Evolutionary conservation across 2,329 filamentous ascomycete species (phyloP).

Genomic region (Chrysoporthe austroafricana): DNA sequence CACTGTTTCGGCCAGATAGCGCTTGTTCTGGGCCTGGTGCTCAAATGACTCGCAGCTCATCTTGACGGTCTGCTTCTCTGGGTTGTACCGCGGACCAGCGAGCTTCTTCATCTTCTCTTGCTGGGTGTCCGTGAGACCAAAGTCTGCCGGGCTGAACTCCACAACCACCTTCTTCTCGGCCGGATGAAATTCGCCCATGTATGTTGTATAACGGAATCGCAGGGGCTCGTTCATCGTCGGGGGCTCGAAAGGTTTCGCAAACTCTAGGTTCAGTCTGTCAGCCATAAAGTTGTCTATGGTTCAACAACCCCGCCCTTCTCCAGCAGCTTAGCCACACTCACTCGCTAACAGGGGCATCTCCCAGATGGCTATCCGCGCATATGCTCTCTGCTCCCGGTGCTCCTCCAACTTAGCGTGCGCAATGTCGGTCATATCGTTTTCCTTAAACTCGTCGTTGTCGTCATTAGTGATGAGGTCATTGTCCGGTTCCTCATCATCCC

Average conservation of each 20-base stretch:
- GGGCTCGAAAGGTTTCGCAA: slow-evolving; percentile 78
- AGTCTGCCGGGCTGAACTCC: slow-evolving; percentile 78
- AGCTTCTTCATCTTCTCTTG: slow-evolving; percentile 85
- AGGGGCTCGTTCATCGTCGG: slow-evolving; percentile 72
- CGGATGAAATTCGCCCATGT: slow-evolving; percentile 92
- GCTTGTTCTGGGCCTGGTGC: slow-evolving; percentile 93
- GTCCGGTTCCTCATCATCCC: slow-evolving; percentile 55
- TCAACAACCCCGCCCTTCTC: not conserved
- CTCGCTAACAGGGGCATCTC: slow-evolving; percentile 90
- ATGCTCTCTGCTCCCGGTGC: slow-evolving; percentile 85
- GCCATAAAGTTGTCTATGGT: slow-evolving; percentile 7
- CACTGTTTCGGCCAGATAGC: slow-evolving; percentile 83
- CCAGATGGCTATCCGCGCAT: slow-evolving; percentile 86
- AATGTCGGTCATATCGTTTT: slow-evolving; percentile 82
- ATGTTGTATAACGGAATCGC: slow-evolving; percentile 94
- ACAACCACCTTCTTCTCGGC: slow-evolving; percentile 93
- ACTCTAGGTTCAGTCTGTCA: slow-evolving; percentile 63
- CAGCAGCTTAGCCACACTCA: slow-evolving; percentile 52
- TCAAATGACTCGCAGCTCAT: slow-evolving; percentile 91
- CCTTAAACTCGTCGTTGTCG: slow-evolving; percentile 64
- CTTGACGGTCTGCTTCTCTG: slow-evolving; percentile 76
- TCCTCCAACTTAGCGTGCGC: slow-evolving; percentile 88
- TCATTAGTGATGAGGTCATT: slow-evolving; percentile 54
- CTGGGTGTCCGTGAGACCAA: slow-evolving; percentile 71
- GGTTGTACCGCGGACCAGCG: slow-evolving; percentile 84